Percentiles rank a stretch among this genome's conserved stretches.
Conservation (phyloP, 768 basidiomycete genomes). For the Auricularia auricula-judae region DNA sequence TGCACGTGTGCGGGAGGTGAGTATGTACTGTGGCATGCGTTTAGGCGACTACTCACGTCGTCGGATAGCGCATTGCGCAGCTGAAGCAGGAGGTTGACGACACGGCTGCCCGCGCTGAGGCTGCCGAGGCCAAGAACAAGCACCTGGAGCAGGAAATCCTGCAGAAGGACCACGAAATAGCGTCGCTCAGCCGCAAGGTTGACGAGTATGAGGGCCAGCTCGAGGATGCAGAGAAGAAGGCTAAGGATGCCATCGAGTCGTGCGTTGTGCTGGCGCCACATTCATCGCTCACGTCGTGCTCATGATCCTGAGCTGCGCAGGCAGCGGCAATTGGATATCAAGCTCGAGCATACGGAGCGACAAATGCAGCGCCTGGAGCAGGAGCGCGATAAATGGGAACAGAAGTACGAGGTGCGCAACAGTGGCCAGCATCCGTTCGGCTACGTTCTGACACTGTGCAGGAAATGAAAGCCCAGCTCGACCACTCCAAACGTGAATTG, state of each 20-base stretch:
- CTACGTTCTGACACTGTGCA: no score
- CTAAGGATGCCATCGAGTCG: conserved; percentile 34
- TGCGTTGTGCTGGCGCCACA: conserved; percentile 13
- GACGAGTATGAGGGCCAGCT: conserved; percentile 26
- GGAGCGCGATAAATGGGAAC: conserved; percentile 32
- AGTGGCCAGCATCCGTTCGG: not conserved
- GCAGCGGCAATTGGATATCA: conserved; percentile 31
- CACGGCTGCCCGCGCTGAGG: conserved; percentile 26
- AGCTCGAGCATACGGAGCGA: conserved; percentile 35
- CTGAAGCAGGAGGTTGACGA: conserved; percentile 26
- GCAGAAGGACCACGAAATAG: conserved; percentile 30
- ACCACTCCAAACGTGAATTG: no score
- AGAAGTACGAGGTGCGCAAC: conserved; percentile 25
- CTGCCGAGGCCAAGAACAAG: conserved; percentile 24
- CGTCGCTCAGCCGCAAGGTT: conserved; percentile 30
- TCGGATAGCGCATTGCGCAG: not conserved
- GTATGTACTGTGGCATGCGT: no score
- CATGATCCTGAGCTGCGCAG: conserved; percentile 10
- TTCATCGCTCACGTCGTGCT: not conserved
- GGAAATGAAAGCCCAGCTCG: no score
- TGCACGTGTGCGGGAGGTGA: no score
- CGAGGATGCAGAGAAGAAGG: conserved; percentile 32
- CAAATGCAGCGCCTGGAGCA: conserved; percentile 25
- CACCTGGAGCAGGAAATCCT: conserved; percentile 22
- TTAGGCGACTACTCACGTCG: no score